A percentile compares a stretch with the other conserved stretches of the same genome.
phyloP scores from a whole-genome alignment of 75 land plant species.

The Picea glauca region DNA sequence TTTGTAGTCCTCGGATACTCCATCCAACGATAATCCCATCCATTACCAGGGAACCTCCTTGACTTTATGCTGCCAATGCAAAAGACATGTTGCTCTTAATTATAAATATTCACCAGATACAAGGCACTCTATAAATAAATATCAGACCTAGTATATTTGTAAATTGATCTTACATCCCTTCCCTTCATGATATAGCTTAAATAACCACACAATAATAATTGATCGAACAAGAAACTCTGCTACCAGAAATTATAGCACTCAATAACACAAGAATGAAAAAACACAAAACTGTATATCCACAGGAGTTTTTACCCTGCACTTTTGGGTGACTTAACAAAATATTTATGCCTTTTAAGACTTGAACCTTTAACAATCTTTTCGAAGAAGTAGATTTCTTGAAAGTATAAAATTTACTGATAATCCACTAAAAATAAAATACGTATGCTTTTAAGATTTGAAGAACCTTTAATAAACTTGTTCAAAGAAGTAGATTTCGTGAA shows the following conservation, averaged over 20 bases:
- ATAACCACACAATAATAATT: background rate
- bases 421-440: background rate
- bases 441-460: background rate
- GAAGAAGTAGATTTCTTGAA: background rate
- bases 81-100: background rate
- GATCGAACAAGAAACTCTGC: background rate
- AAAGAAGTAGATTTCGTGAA: background rate
- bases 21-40: slow-evolving; percentile 94
- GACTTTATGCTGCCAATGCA: slow-evolving; percentile 23
- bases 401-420: too few species aligned
- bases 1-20: slow-evolving; percentile 58
- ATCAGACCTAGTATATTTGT: background rate
- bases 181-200: background rate
- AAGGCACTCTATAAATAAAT: background rate
- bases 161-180: background rate
- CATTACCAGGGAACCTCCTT: slow-evolving; percentile 22
- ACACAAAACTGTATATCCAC: background rate
- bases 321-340: background rate
- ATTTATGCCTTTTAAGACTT: background rate
- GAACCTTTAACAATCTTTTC: background rate
- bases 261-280: background rate
- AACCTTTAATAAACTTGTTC: background rate
- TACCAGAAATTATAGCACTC: background rate
- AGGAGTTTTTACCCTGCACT: background rate
- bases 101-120: background rate